Conservation (phyloP, 75 land plant species). For the Adiantum capillusveneris region DNA sequence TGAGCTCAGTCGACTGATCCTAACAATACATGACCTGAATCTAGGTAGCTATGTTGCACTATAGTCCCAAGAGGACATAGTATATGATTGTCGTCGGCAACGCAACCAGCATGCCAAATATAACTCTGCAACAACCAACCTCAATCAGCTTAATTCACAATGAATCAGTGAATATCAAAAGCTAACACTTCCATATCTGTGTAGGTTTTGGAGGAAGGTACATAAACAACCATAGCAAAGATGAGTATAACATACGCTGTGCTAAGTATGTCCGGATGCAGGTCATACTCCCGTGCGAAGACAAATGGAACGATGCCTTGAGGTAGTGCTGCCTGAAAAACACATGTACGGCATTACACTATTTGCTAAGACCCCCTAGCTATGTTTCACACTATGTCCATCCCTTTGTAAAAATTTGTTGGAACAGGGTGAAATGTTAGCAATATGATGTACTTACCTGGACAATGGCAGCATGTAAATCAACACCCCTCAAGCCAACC, state of each 20-base stretch:
- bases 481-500: constrained; percentile 54
- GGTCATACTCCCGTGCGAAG: constrained; percentile 76
- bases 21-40: no score
- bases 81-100: constrained; percentile 60
- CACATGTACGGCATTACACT: no score
- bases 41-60: not conserved
- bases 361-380: no score
- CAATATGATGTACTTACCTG: constrained; percentile 38
- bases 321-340: constrained; percentile 72
- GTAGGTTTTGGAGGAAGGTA: no score
- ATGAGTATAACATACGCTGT: constrained; percentile 39
- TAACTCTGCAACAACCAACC: constrained; percentile 47
- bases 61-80: constrained; percentile 26
- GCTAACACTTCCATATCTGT: no score
- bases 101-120: constrained; percentile 70
- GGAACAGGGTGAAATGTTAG: not conserved
- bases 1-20: no score
- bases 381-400: no score
- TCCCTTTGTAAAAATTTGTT: not conserved
- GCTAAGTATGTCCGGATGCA: constrained; percentile 76
- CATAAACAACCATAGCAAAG: no score
- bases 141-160: no score
- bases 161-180: no score
- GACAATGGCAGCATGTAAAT: constrained; percentile 63
- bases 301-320: constrained; percentile 89